These are phyloP conservation scores for Fraxinus sp. DNA, from an alignment of 305 asterid genomes.

Conservation along the genomic window DNA sequence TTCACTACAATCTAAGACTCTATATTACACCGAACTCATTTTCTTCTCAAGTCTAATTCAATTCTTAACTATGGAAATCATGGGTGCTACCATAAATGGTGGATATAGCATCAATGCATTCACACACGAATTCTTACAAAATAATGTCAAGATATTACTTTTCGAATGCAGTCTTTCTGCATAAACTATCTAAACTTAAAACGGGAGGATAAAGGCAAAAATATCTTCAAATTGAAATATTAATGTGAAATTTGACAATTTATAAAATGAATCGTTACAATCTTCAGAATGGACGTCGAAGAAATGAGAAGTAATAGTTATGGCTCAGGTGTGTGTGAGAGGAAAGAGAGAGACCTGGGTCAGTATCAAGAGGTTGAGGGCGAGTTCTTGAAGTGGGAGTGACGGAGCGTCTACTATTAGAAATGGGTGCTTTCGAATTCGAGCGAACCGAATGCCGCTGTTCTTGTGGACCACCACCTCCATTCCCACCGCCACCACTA, in stretches of 20 bases:
- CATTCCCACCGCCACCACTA: neutral
- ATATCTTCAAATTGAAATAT: neutral
- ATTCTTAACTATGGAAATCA: neutral
- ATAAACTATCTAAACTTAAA: neutral
- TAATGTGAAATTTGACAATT: neutral
- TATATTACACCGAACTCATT: neutral
- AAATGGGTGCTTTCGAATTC: constrained; percentile 21
- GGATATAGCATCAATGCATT: neutral
- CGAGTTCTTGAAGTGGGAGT: constrained; percentile 77
- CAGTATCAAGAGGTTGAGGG: constrained; percentile 39
- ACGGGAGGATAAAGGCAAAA: neutral
- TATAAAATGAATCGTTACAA: neutral
- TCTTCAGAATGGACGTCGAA: neutral
- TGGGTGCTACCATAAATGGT: neutral
- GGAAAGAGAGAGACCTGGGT: constrained; percentile 53
- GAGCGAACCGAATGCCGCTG: constrained; percentile 36
- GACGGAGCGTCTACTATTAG: constrained; percentile 64
- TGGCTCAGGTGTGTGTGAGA: neutral
- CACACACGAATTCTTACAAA: neutral
- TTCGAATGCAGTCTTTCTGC: neutral
- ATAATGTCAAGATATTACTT: neutral
- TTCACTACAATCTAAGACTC: neutral
- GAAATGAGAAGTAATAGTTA: neutral
- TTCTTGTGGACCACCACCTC: constrained; percentile 31
- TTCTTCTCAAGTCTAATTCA: neutral